These are phyloP conservation scores for Linnemannia exigua DNA, from an alignment of 192 early-diverging fungal species.

Conservation along the genomic window DNA sequence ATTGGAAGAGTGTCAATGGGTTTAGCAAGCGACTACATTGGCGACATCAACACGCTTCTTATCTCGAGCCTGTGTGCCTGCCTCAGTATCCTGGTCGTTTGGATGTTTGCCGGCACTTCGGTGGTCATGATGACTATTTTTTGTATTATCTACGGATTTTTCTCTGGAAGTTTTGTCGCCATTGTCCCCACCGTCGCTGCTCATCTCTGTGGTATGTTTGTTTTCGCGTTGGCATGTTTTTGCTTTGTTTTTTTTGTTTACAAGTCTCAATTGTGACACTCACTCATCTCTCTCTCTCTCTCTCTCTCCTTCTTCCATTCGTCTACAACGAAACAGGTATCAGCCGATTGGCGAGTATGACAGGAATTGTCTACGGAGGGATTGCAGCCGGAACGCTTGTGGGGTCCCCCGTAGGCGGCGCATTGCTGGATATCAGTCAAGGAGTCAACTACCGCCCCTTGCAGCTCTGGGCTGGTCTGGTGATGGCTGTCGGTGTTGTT, in stretches of 20 bases:
- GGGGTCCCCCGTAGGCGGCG: conserved; percentile 65
- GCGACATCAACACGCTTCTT: conserved; percentile 72
- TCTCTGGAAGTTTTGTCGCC: conserved; percentile 67
- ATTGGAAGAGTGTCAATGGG: conserved; percentile 69
- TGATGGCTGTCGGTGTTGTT: conserved; percentile 26
- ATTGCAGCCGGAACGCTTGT: conserved; percentile 64
- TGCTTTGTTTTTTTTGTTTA: background rate
- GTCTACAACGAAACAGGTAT: conserved; percentile 44
- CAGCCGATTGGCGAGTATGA: conserved; percentile 67
- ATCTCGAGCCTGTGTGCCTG: conserved; percentile 59
- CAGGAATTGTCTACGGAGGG: conserved; percentile 66
- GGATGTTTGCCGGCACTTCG: conserved; percentile 65
- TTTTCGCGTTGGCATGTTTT: background rate
- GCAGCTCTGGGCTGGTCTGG: conserved; percentile 37
- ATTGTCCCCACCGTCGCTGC: conserved; percentile 69
- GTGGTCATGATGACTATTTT: conserved; percentile 56
- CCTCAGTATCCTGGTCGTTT: conserved; percentile 62
- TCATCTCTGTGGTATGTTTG: conserved; percentile 58
- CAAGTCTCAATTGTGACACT: background rate
- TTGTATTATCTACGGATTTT: conserved; percentile 67
- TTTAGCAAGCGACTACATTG: conserved; percentile 61
- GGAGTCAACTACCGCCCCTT: conserved; percentile 32
- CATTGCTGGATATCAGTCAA: conserved; percentile 59
- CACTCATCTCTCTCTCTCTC: background rate
- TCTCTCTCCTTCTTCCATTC: background rate